phyloP scores from a whole-genome alignment of 768 basidiomycete genomes.

The Cytidiella melzeri region DNA sequence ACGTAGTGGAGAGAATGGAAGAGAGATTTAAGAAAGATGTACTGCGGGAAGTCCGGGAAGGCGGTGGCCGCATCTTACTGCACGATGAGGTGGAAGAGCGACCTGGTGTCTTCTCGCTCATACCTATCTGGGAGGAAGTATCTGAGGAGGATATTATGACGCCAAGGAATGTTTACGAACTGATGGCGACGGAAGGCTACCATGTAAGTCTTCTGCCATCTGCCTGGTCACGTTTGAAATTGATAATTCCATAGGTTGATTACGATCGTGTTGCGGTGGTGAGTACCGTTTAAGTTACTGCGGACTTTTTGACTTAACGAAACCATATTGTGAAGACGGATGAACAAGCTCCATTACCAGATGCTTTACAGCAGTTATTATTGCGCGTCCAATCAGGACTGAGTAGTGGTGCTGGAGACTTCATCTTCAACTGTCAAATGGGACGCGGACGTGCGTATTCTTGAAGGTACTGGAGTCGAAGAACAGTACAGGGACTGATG shows the following conservation, averaged over 20 bases:
- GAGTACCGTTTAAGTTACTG: conserved; percentile 24
- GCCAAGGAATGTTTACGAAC: conserved; percentile 72
- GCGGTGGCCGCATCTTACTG: conserved; percentile 74
- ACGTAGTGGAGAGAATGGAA: conserved; percentile 90
- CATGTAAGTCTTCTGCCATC: conserved; percentile 37
- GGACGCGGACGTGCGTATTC: conserved; percentile 51
- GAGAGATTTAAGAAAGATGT: conserved; percentile 82
- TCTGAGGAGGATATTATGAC: conserved; percentile 80
- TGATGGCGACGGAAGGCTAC: conserved; percentile 73
- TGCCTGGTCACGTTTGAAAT: neutral
- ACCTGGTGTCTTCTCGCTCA: conserved; percentile 83
- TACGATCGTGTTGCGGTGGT: conserved; percentile 90
- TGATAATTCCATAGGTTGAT: conserved; percentile 51
- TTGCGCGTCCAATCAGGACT: conserved; percentile 60
- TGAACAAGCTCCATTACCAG: conserved; percentile 93
- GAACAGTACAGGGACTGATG: neutral
- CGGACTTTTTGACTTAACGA: neutral
- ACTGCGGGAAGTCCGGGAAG: conserved; percentile 66
- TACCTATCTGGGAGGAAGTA: conserved; percentile 93
- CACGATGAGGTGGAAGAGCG: conserved; percentile 96
- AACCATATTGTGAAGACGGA: conserved; percentile 91
- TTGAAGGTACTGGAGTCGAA: neutral
- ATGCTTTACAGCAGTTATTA: conserved; percentile 73
- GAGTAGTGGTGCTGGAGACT: conserved; percentile 55
- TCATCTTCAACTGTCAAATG: conserved; percentile 98